Evolutionary conservation across 371 early-diverging fungal genomes (phyloP).

Genomic region (Mortierella sp.): DNA sequence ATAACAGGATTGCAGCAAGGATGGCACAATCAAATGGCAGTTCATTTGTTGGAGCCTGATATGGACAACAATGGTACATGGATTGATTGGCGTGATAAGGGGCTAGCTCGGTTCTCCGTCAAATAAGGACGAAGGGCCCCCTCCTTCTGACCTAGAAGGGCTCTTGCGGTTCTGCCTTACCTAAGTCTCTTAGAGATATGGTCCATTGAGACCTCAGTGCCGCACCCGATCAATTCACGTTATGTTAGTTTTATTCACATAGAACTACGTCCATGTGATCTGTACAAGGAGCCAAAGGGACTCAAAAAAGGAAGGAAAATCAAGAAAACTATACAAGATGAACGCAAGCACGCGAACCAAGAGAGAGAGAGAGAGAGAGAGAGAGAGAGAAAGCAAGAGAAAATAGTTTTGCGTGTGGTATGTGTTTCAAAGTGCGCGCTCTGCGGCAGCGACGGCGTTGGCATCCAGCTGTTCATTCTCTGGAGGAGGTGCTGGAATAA

Average conservation of each 20-base stretch:
- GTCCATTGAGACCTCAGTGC: no score
- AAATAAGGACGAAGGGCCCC: no score
- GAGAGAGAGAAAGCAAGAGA: background rate
- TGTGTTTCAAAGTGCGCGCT: background rate
- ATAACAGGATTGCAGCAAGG: no score
- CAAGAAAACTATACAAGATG: background rate
- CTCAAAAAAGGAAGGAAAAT: background rate
- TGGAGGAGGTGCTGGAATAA: constrained; percentile 23
- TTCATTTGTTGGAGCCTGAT: no score
- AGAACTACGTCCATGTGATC: background rate
- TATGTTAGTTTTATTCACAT: no score
- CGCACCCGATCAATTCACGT: background rate
- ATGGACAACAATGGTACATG: no score
- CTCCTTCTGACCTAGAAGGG: no score
- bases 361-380: background rate
- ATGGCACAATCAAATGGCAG: no score
- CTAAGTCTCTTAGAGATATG: no score
- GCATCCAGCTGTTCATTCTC: constrained; percentile 15
- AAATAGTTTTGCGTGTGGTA: background rate
- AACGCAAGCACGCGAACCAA: background rate
- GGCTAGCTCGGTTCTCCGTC: no score
- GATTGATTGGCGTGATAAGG: no score
- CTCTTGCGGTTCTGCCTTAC: no score
- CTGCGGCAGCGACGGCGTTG: constrained; percentile 19
- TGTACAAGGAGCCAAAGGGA: background rate